Percentiles rank a stretch among this genome's conserved stretches.
Evolutionary conservation across 257 asterid species (phyloP).

Genomic region (Capsicum rhomboideum): DNA sequence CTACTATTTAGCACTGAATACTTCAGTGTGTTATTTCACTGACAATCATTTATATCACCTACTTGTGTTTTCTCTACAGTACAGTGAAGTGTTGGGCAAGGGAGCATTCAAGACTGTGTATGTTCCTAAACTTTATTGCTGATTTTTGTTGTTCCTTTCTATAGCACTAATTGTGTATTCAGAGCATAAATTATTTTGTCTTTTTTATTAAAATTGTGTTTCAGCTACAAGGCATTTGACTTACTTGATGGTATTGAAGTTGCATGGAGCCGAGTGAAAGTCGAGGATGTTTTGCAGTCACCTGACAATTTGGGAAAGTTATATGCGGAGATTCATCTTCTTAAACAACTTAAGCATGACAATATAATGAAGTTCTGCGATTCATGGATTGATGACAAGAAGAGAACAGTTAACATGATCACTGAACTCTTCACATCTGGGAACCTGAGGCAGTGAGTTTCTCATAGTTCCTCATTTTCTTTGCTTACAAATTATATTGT

Average conservation of each 20-base stretch:
- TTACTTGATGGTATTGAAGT: conserved; percentile 73
- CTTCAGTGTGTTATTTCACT: neutral
- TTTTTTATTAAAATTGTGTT: neutral
- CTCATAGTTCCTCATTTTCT: neutral
- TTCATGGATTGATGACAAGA: conserved; percentile 71
- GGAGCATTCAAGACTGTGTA: conserved; percentile 89
- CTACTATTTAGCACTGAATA: neutral
- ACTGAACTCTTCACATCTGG: conserved; percentile 91
- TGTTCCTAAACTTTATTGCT: conserved; percentile 11
- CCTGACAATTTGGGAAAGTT: conserved; percentile 64
- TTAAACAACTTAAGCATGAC: conserved; percentile 58
- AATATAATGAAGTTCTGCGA: conserved; percentile 42
- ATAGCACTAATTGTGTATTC: neutral
- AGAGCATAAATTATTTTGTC: neutral
- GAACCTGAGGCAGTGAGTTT: conserved; percentile 77
- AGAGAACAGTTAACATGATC: conserved; percentile 75
- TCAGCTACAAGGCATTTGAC: conserved; percentile 77
- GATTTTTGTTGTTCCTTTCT: neutral
- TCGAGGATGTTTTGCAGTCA: conserved; percentile 47
- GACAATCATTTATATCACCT: neutral
- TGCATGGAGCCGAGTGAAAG: conserved; percentile 77
- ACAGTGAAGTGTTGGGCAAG: conserved; percentile 63
- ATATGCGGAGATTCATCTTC: conserved; percentile 75
- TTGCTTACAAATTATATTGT: neutral
- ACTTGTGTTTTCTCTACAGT: conserved; percentile 34